phyloP scores from a whole-genome alignment of 2,329 filamentous ascomycete genomes.

The Coniochaeta sp. region DNA sequence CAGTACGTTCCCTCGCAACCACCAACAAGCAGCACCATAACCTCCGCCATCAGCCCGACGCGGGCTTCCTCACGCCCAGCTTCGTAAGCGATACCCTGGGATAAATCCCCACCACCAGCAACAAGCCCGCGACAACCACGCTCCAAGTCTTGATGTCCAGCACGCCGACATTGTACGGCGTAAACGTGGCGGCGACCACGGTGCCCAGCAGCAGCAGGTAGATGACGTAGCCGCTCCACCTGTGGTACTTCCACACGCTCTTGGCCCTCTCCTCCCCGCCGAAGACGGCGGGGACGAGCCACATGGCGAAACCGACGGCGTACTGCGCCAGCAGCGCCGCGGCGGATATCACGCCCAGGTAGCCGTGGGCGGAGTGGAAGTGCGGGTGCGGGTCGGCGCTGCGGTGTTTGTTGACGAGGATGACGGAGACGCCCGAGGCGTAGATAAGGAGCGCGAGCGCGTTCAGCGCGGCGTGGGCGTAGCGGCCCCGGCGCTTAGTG shows the following conservation, averaged over 20 bases:
- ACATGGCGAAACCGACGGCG: conserved; percentile 75
- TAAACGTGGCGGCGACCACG: conserved; percentile 67
- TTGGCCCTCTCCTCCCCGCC: conserved; percentile 76
- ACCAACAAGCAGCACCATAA: background rate
- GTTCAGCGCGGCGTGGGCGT: conserved; percentile 64
- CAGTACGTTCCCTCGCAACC: background rate
- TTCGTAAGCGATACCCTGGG: conserved; percentile 79
- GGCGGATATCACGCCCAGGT: conserved; percentile 72
- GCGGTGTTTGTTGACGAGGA: conserved; percentile 71
- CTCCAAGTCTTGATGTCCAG: conserved; percentile 72
- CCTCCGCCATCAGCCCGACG: background rate
- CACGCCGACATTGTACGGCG: conserved; percentile 62
- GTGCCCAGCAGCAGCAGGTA: conserved; percentile 66
- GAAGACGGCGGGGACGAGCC: conserved; percentile 65
- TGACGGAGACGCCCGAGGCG: conserved; percentile 58
- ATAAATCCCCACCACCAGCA: conserved; percentile 65
- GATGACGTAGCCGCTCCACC: conserved; percentile 67
- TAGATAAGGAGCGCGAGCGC: conserved; percentile 54
- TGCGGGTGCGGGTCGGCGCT: conserved; percentile 57
- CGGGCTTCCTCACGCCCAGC: conserved; percentile 44
- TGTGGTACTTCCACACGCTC: conserved; percentile 84
- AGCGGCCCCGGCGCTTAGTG: conserved; percentile 60
- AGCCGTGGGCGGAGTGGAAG: conserved; percentile 75
- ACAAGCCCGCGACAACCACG: conserved; percentile 54
- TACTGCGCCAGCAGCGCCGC: conserved; percentile 66